A percentile compares a stretch with the other conserved stretches of the same genome.
Evolutionary conservation across 2,329 filamentous ascomycete species (phyloP).

Genomic region (Onygenales sp.): DNA sequence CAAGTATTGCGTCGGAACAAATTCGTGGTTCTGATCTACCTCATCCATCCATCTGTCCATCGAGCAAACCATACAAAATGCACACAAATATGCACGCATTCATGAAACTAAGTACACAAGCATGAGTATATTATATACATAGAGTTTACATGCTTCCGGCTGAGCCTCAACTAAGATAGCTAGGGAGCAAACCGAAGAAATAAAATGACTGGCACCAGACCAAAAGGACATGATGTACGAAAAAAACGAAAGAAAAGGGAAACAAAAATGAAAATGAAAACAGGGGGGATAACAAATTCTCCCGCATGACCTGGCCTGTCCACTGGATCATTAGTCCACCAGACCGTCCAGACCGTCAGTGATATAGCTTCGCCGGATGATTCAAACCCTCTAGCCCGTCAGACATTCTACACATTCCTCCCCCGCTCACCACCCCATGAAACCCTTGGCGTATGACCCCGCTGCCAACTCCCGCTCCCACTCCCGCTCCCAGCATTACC

Average conservation of each 20-base stretch:
- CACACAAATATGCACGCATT: too few species aligned
- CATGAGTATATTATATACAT: neutral
- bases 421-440: slow-evolving; percentile 8
- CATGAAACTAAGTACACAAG: neutral
- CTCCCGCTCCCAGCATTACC: slow-evolving; percentile 8
- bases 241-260: neutral
- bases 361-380: neutral
- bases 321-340: neutral
- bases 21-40: too few species aligned
- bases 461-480: neutral
- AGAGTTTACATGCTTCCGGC: neutral
- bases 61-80: too few species aligned
- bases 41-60: too few species aligned
- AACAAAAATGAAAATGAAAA: neutral
- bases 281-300: neutral
- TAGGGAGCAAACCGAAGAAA: neutral
- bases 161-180: too few species aligned
- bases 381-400: neutral
- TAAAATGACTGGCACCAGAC: neutral
- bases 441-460: slow-evolving; percentile 2
- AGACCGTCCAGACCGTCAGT: neutral
- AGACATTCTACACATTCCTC: neutral
- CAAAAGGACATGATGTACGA: too few species aligned
- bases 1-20: too few species aligned
- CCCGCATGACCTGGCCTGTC: neutral